Conservation (phyloP, 2,329 filamentous ascomycete species). For the Ceratocystis ficicola region DNA sequence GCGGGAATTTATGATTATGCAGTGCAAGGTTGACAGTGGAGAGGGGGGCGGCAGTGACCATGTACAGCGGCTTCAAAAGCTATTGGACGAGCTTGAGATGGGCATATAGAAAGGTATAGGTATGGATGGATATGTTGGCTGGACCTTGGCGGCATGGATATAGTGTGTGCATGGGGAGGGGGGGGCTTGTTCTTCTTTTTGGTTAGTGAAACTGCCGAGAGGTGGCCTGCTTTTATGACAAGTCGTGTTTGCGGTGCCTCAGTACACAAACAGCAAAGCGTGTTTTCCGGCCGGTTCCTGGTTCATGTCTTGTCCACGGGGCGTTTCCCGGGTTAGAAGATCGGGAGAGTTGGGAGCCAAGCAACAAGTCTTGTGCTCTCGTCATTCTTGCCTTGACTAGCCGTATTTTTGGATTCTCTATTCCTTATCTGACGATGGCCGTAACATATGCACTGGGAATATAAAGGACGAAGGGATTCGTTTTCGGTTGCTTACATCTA, state of each 20-base stretch:
- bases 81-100: conserved; percentile 30
- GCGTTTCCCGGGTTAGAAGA: no score
- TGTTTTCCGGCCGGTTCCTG: neutral
- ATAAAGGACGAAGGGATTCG: no score
- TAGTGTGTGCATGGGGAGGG: neutral
- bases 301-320: no score
- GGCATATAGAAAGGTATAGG: conserved; percentile 14
- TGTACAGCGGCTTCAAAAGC: conserved; percentile 28
- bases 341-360: no score
- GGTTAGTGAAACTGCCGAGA: neutral
- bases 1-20: conserved; percentile 42
- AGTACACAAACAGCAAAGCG: neutral
- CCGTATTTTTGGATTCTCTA: no score
- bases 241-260: neutral
- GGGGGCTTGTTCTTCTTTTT: neutral
- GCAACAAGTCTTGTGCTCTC: no score
- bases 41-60: conserved; percentile 28
- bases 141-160: neutral
- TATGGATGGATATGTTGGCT: neutral
- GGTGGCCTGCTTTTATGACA: neutral
- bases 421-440: no score
- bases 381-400: no score
- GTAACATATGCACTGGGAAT: no score
- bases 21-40: conserved; percentile 39
- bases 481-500: no score